Base-by-base conservation (phyloP, 257 asterid species). In the Forsythia suspensa region DNA sequence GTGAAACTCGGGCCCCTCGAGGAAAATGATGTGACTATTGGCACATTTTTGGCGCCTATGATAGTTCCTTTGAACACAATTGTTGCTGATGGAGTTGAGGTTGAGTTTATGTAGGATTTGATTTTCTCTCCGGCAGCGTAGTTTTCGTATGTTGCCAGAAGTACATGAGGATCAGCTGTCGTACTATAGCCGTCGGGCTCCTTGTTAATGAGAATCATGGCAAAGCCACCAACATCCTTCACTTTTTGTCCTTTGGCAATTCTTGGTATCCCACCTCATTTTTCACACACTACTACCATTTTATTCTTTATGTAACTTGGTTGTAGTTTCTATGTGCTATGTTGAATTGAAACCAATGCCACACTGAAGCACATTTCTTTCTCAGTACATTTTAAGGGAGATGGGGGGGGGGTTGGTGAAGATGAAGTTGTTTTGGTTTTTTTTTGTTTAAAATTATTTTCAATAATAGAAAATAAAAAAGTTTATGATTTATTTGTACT, bases 1-100 rank as follows among this genome's bases (percentile, higher is more conserved):
- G 84, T 84, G 13, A 63, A 6, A n/a, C 82, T 85, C 1, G 92
- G 92, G 4, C 92, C 92, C 71, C 92, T 72, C 0, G 92, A 89
- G 41, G 92, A 89, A 78, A 87, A 87, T 0, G 82, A 83, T 4
- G 91, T 70, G 1, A 85, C 88, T 4, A 38, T 1, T 7, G 90
- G 92, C 41, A 85, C 87, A 38, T 21, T 8, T 1, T 57, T 18
- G 9, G 46, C 71, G 1, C 88, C 91, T 0, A 89, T 80, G 0
- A 44, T 36, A 0, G 92, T 89, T 38, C 92, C 89, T 37, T 39
- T 10, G 39, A 85, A 89, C 4, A 18, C 0, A 46, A 89, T 51
- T 20, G 86, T 74, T 2, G 89, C 90, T 0, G 74, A 69, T 0
- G 92, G 83, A 4, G 71, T 4, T 0, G 86, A 38, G 7, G 87